Evolutionary conservation across 2,329 filamentous ascomycete species (phyloP).

Genomic region (Phaeosphaeria sp.): DNA sequence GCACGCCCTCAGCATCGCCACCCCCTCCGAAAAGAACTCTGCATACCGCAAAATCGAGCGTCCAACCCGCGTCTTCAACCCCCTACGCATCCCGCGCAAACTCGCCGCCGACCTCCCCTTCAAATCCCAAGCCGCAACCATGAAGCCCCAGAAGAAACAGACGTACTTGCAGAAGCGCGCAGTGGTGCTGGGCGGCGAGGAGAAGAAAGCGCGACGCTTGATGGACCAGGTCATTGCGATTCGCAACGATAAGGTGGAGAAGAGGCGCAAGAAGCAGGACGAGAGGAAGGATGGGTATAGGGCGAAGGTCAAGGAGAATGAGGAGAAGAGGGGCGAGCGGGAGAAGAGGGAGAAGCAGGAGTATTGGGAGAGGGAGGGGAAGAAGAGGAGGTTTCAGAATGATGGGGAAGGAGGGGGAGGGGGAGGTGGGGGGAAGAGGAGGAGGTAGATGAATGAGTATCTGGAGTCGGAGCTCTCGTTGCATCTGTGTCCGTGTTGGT

Average conservation of each 20-base stretch:
- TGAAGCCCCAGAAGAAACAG: slow-evolving; percentile 77
- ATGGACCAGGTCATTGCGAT: slow-evolving; percentile 93
- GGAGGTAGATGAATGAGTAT: slow-evolving; percentile 30
- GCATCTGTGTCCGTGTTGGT: no score
- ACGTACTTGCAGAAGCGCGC: slow-evolving; percentile 97
- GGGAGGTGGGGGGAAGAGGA: slow-evolving; percentile 44
- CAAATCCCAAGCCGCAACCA: slow-evolving; percentile 86
- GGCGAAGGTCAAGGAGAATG: slow-evolving; percentile 80
- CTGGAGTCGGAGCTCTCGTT: no score
- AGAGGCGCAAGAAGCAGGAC: slow-evolving; percentile 84
- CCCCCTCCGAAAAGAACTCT: slow-evolving; percentile 82
- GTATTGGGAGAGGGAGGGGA: slow-evolving; percentile 90
- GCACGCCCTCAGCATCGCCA: slow-evolving; percentile 74
- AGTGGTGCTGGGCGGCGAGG: slow-evolving; percentile 83
- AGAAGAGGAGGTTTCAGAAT: slow-evolving; percentile 70
- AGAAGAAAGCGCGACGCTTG: slow-evolving; percentile 85
- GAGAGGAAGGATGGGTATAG: slow-evolving; percentile 81
- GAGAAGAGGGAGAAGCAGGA: slow-evolving; percentile 94
- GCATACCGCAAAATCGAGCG: slow-evolving; percentile 74
- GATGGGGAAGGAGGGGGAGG: slow-evolving; percentile 61
- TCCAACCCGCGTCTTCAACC: slow-evolving; percentile 59
- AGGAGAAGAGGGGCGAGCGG: slow-evolving; percentile 83
- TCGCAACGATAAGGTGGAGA: slow-evolving; percentile 87
- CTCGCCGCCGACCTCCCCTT: slow-evolving; percentile 86
- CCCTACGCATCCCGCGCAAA: slow-evolving; percentile 76